Evolutionary conservation across 257 asterid genomes (phyloP), one percentile per base, ranked within the genome.

Genomic region (Salvia hispanica): DNA sequence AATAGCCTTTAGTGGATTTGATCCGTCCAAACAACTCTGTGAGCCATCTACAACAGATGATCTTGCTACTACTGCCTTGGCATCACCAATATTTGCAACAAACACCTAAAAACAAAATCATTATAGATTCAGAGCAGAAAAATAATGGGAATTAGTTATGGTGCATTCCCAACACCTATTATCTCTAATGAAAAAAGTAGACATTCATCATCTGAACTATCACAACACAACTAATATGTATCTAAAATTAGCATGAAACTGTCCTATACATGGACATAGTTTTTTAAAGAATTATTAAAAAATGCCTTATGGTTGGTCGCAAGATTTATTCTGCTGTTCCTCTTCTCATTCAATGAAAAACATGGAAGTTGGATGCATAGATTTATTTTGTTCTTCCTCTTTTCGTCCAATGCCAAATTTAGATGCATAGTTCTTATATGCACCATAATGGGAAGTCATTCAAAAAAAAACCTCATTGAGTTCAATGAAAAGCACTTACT

Each of bases 81-180:
- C 96, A 78, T 89, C 95, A 21, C 98, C 96, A 81, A 91, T 75
- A 70, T 92, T 92, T 77, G 98, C 96, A 76, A 92, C 84, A 81
- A 92, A 89, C 61, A 91, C 96, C 98, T 91, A 69, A 2, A 28
- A 48, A 70, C 56, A 57, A 21, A 76, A 51, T 54, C 40, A 33
- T 36, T 56, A 62, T 46, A 52, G 64, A 59, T 40, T 25, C 71
- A 62, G 33, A 43, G 39, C 1, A 43, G 61, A 74, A 52, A 74
- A 52, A 46, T 50, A 44, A 65, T 25, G 25, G 4, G 44, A 37
- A 7, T 14, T 37, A 46, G 42, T 21, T 3, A 36, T n/a, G 62
- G n/a, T 14, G 61, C 31, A 21, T 6, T 15, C 46, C 4, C 55
- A 9, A 0, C 14, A 68, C 47, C 15, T 13, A 12, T 53, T 12